phyloP scores from a whole-genome alignment of 805 yeast genomes.

The Torulaspora gathmanii region DNA sequence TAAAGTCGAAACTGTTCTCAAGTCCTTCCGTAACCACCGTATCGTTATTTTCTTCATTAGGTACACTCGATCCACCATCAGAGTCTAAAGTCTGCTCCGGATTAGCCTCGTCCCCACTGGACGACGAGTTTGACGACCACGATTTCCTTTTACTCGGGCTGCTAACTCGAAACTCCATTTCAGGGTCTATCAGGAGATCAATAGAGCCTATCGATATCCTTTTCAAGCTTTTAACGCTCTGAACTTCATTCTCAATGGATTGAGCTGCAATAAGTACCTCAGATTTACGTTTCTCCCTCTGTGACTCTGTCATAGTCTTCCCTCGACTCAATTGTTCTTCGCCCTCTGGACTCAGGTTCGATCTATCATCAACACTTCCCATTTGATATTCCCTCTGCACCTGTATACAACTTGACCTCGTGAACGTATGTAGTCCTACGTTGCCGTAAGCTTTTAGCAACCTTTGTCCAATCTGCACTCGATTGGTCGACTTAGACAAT shows the following conservation, averaged over 20 bases:
- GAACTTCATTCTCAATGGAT: constrained; percentile 69
- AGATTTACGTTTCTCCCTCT: constrained; percentile 38
- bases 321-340: constrained; percentile 5
- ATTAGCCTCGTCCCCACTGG: constrained; percentile 11
- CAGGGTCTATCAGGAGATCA: constrained; percentile 59
- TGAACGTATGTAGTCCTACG: not conserved
- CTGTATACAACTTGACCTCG: not conserved
- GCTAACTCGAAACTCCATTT: constrained; percentile 48
- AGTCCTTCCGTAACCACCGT: constrained; percentile 8
- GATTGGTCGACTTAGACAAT: not conserved
- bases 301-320: constrained; percentile 3
- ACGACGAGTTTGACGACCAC: constrained; percentile 16
- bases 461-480: not conserved
- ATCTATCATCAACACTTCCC: constrained; percentile 1
- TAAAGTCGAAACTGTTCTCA: constrained; percentile 30
- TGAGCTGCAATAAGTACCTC: constrained; percentile 60
- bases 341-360: not conserved
- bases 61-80: not conserved
- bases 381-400: constrained; percentile 2
- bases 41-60: constrained; percentile 3
- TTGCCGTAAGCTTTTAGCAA: not conserved
- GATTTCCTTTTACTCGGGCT: constrained; percentile 17
- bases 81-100: not conserved
- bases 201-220: constrained; percentile 63
- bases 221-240: constrained; percentile 68